Conservation (phyloP, 148 eudicot species). For the Suaeda aralocaspica region DNA sequence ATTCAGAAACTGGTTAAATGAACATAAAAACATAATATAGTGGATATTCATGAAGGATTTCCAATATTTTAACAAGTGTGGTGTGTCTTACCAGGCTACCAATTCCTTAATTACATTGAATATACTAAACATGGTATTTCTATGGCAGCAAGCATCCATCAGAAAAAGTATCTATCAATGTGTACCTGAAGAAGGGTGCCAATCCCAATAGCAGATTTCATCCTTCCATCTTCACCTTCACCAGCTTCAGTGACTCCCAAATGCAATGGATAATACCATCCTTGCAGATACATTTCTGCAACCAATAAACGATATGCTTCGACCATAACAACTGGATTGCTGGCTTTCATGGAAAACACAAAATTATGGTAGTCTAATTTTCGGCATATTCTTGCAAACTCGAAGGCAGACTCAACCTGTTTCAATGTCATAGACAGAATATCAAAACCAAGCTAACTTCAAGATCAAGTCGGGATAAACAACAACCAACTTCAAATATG, state of each 20-base stretch:
- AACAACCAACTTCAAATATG: neutral
- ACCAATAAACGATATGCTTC: constrained; percentile 90
- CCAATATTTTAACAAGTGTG: too few relatives aligned
- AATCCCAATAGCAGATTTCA: constrained; percentile 98
- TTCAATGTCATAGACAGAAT: constrained; percentile 18
- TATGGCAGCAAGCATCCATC: too few relatives aligned
- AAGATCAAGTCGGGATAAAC: neutral
- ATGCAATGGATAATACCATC: constrained; percentile 96
- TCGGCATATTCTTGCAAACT: constrained; percentile 94
- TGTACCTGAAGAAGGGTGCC: constrained; percentile 97
- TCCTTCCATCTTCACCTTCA: constrained; percentile 97
- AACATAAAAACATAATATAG: too few relatives aligned
- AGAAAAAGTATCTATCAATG: too few relatives aligned
- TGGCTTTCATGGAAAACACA: constrained; percentile 96
- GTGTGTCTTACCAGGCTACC: too few relatives aligned
- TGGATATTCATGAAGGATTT: too few relatives aligned
- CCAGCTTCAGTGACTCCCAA: constrained; percentile 99
- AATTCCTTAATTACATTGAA: too few relatives aligned
- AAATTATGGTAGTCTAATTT: constrained; percentile 92
- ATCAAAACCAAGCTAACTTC: neutral
- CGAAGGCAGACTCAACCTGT: constrained; percentile 98
- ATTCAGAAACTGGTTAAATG: neutral
- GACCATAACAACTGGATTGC: constrained; percentile 98
- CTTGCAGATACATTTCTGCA: constrained; percentile 91
- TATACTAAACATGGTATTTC: too few relatives aligned